Evolutionary conservation across 345 rosid genomes (phyloP), one percentile per base, ranked within the genome.

Genomic region (Eucalyptus tenuipes): DNA sequence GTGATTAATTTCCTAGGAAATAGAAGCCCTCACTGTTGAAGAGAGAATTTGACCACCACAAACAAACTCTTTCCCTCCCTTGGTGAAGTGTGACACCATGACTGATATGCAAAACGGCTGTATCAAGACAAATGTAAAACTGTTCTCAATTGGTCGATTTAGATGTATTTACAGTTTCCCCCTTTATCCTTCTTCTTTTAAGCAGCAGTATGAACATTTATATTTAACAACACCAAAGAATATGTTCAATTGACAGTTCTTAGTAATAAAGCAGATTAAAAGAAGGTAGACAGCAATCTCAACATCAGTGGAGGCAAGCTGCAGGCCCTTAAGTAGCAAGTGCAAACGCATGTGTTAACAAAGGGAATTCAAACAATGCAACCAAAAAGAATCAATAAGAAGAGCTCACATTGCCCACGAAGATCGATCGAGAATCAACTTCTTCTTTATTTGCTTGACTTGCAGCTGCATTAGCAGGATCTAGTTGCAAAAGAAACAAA

Each of bases 351-450:
- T 20, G 84, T 20, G 29, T 44, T 75, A 75, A 40, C 82, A 75
- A 66, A 53, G 85, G 24, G 59, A 53, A 85, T 66, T 48, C 81
- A 33, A 40, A 82, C 87, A 85, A 48, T 57, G 52, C 81, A 91
- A 86, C 18, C 44, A 87, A 89, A 17, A 61, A 71, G 92, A 61
- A 88, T 86, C 88, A 90, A 89, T 75, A 75, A 40, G 45, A 75
- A 88, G 50, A 85, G 90, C 98, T 95, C 92, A 95, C 98, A 93
- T 95, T 95, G 92, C 98, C 98, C 88, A 95, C 95, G 86, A 95
- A 95, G 85, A 95, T 88, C 8, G 98, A 95, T 75, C 98, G 95
- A 55, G 96, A 91, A 93, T 95, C 98, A 44, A 95, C 91, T 92
- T 95, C 98, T 91, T 95, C 96, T 88, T 90, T 92, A 89, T 90